Evolutionary conservation across 1,139 yeast genomes (phyloP), one percentile per base, ranked within the genome.

Genomic region (Protomyces pachydermus): DNA sequence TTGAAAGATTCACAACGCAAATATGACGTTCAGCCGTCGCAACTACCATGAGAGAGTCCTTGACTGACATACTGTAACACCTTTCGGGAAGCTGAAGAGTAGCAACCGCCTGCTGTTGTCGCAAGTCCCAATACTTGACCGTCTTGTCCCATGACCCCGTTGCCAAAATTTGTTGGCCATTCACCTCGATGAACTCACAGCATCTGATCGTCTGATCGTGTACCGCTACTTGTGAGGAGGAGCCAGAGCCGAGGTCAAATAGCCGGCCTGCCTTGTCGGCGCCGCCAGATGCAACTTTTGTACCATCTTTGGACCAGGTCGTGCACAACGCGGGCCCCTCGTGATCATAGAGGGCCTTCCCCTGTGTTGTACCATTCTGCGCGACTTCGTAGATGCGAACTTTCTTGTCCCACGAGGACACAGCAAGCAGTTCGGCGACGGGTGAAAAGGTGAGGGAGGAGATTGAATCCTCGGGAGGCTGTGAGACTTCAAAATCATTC

Each of bases 91-190:
- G 79, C 71, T 82, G 82, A 28, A 95, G 77, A 3, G 96, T 88
- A 25, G 91, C 83, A 35, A 91, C 82, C 9, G 98, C 95, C 70
- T 84, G 87, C 53, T 88, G 95, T 68, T 86, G 85, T 73, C 98
- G 84, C 77, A 88, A 80, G 75, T 93, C 98, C 97, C 97, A 91
- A 76, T 93, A 95, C 73, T 84, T 85, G 69, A 95, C 77, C 0
- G 98, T 91, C 76, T 91, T 91, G 75, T 95, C 98, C 98, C 98
- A 93, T 5, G 97, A 89, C 14, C 96, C 97, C 54, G 93, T 84
- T 1, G 91, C 98, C 34, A 93, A 84, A 67, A 89, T 89, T 54
- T 87, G 96, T 20, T 73, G 73, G 4, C 74, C 74, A 9, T 93
- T 91, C 73, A 93, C 87, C 68, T 86, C 87, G 10, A 90, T 96